These are phyloP conservation scores for Monosporascus sp. DNA, from an alignment of 2,329 filamentous ascomycete species.

Conservation along the genomic window DNA sequence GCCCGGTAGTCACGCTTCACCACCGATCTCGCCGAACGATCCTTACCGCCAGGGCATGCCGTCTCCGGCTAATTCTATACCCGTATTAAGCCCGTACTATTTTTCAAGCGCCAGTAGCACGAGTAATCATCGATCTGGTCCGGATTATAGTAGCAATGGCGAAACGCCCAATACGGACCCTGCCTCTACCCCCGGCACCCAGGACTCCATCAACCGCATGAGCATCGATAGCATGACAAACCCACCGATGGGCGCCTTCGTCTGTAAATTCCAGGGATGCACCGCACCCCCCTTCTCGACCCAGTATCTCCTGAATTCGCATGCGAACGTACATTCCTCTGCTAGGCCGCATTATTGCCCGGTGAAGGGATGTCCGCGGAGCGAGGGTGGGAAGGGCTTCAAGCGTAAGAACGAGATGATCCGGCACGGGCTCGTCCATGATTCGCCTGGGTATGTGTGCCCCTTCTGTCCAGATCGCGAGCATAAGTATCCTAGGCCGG, in stretches of 20 bases:
- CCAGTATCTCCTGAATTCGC: constrained; percentile 71
- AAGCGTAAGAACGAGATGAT: constrained; percentile 73
- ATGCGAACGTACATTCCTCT: constrained; percentile 66
- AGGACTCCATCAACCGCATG: constrained; percentile 43
- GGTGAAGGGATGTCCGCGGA: constrained; percentile 56
- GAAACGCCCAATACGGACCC: constrained; percentile 43
- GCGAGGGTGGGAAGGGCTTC: constrained; percentile 61
- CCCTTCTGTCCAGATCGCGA: constrained; percentile 93
- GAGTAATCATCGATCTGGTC: constrained; percentile 28
- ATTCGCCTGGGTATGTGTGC: constrained; percentile 91
- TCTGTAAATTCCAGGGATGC: constrained; percentile 59
- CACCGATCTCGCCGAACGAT: constrained; percentile 47
- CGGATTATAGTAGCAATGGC: constrained; percentile 37
- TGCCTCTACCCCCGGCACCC: constrained; percentile 35
- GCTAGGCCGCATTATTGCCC: constrained; percentile 61
- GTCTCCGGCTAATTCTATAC: constrained; percentile 39
- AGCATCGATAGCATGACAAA: constrained; percentile 54
- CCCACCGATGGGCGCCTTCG: constrained; percentile 45
- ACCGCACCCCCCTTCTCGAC: constrained; percentile 71
- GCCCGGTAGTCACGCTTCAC: constrained; percentile 34
- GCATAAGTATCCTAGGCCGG: constrained; percentile 89
- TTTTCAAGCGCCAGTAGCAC: constrained; percentile 23
- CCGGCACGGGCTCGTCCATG: constrained; percentile 78
- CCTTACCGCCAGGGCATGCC: constrained; percentile 38
- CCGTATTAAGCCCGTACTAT: constrained; percentile 33